Conservation (phyloP, 73 alveolate species). For the Blepharisma stoltei region DNA sequence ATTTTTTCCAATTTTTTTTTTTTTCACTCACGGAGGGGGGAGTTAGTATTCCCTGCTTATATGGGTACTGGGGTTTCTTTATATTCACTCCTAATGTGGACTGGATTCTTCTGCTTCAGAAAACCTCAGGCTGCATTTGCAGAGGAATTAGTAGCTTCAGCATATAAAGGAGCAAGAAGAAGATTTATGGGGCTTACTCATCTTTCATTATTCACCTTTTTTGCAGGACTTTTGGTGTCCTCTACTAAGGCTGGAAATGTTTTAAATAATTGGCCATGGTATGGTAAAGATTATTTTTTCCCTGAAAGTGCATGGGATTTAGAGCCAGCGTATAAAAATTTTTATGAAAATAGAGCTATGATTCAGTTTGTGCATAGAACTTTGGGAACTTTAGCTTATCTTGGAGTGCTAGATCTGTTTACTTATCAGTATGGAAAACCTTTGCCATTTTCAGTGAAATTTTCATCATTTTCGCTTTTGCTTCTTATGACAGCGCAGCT, state of each 20-base stretch:
- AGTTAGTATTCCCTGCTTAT: conserved; percentile 87
- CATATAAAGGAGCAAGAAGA: conserved; percentile 59
- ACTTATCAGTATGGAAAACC: neutral
- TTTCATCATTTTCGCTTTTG: too few species aligned
- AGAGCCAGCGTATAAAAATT: conserved; percentile 66
- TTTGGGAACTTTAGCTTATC: conserved; percentile 56
- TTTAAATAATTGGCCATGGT: conserved; percentile 75
- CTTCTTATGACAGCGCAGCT: too few species aligned
- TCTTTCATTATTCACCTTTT: conserved; percentile 10
- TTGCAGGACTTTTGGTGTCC: conserved; percentile 60
- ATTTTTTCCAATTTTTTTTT: conserved; percentile 59
- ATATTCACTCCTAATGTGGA: conserved; percentile 65
- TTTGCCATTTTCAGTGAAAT: too few species aligned
- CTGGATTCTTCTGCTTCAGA: conserved; percentile 63
- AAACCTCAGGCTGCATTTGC: conserved; percentile 37
- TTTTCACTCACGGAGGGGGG: conserved; percentile 77
- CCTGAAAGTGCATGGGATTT: conserved; percentile 51
- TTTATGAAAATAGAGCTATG: conserved; percentile 72
- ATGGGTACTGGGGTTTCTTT: conserved; percentile 61
- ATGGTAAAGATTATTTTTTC: conserved; percentile 66
- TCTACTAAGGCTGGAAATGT: conserved; percentile 82
- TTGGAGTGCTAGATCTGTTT: neutral
- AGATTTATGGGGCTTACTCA: conserved; percentile 49
- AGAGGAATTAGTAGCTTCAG: conserved; percentile 54
- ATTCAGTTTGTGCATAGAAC: conserved; percentile 80